Conservation (phyloP, 805 yeast genomes). For the Kazachstania bromeliacearum region DNA sequence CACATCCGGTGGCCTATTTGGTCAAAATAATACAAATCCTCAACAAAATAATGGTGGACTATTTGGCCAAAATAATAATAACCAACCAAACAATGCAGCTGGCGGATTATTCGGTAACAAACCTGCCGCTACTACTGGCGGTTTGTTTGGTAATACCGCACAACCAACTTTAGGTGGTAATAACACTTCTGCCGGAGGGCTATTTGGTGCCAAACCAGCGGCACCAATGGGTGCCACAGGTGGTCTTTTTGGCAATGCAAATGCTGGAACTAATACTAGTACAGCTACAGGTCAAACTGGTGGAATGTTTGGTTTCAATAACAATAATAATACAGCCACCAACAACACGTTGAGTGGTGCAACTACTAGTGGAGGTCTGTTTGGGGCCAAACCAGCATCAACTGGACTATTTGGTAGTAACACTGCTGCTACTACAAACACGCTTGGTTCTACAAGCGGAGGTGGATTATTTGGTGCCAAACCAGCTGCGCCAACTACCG, state of each 20-base stretch:
- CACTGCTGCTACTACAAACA: neutral
- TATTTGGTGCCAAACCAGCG: slow-evolving; percentile 19
- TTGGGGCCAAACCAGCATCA: slow-evolving; percentile 8
- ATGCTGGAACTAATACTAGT: neutral
- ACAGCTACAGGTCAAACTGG: slow-evolving; percentile 2
- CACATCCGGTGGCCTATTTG: slow-evolving; percentile 28
- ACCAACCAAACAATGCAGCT: slow-evolving; percentile 6
- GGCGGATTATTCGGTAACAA: slow-evolving; percentile 15
- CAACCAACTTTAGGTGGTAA: slow-evolving; percentile 9
- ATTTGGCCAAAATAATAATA: slow-evolving; percentile 11
- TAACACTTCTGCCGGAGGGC: slow-evolving; percentile 14
- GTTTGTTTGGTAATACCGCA: slow-evolving; percentile 16
- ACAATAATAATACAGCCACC: neutral
- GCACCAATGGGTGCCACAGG: slow-evolving; percentile 7
- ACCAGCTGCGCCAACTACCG: slow-evolving; percentile 4
- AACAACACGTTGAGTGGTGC: neutral
- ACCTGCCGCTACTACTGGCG: slow-evolving; percentile 13
- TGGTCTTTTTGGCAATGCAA: slow-evolving; percentile 9
- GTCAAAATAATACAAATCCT: slow-evolving; percentile 19
- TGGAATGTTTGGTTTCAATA: slow-evolving; percentile 18
- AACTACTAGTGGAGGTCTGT: slow-evolving; percentile 12
- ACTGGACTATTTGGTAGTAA: slow-evolving; percentile 8
- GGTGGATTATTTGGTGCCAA: slow-evolving; percentile 29
- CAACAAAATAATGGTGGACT: slow-evolving; percentile 17
- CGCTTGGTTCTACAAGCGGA: slow-evolving; percentile 11